Evolutionary conservation across 768 basidiomycete genomes (phyloP), one percentile per base, ranked within the genome.

Genomic region (Psilocybe cyanescens): DNA sequence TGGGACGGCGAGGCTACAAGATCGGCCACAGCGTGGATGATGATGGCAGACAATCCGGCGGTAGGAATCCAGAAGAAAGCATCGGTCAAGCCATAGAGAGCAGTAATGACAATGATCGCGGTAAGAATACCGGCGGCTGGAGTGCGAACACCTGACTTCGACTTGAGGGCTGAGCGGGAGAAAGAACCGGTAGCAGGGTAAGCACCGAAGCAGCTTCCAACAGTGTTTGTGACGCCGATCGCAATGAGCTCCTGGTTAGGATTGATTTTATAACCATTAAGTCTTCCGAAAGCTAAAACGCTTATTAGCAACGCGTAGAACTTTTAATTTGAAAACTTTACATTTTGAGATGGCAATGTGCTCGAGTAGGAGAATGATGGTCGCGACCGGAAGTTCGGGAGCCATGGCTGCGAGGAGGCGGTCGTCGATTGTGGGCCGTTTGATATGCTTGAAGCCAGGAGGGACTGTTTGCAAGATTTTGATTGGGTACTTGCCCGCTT

Each of bases 131-230:
- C 97, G 9, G 92, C 95, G 8, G 89, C 82, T 7, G 97, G 97
- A 2, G 97, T 99, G 55, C 97, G 87, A n/a, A 99, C 97, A 51
- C 97, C 97, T 0, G 94, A 96, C 75, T 97, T 98, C 31, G 92
- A 88, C 76, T 97, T 95, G 71, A 99, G 80, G 2, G 97, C 97
- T 2, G 95, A 92, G n/a, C 97, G 92, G 41, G 96, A 97, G 84
- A 99, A 99, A 1, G 96, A 98, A 1, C 97, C 97, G 11, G 97
- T 99, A 0, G 97, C 94, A 8, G 97, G 96, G 74, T 97, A 99
- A 0, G 95, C 97, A 49, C 81, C 84, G 74, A 99, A 98, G 66
- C 92, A 79, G 14, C 93, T 90, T 3, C 97, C 97, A 64, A 97
- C 70, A 1, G 92, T 92, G 74, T 97, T 97, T 16, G 95, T 92